A percentile compares a stretch with the other conserved stretches of the same genome.
Evolutionary conservation across 345 rosid species (phyloP).

Genomic region (Acer yangbiense): DNA sequence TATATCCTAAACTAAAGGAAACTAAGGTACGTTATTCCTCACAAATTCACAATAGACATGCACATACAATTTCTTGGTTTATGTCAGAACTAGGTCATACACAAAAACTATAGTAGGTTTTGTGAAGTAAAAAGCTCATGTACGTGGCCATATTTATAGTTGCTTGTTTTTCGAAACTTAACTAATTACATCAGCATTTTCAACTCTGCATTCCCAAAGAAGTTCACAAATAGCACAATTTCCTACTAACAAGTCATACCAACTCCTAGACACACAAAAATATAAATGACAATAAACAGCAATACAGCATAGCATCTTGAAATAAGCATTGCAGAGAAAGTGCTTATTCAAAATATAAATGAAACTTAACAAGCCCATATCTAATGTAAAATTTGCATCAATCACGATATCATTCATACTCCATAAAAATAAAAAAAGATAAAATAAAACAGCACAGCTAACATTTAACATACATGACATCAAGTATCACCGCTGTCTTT

Average conservation of each 20-base stretch:
- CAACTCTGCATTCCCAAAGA: not conserved
- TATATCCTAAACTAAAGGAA: not conserved
- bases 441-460: not conserved
- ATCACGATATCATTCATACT: not conserved
- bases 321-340: not conserved
- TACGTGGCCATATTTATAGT: too few relatives aligned
- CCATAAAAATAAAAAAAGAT: not conserved
- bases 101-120: not conserved
- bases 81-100: not conserved
- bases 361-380: conserved; percentile 1
- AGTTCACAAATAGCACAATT: not conserved
- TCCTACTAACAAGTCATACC: not conserved
- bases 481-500: conserved; percentile 85
- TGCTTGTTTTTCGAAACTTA: not conserved
- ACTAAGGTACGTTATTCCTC: not conserved
- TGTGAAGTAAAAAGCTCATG: not conserved
- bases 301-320: not conserved
- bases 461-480: conserved; percentile 34
- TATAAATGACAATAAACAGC: conserved; percentile 6
- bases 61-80: not conserved
- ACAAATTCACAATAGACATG: not conserved
- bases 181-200: not conserved
- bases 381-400: not conserved
- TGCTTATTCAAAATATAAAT: not conserved
- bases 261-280: not conserved